Evolutionary conservation across 2,329 filamentous ascomycete species (phyloP).

Genomic region (Fusarium papillatum): DNA sequence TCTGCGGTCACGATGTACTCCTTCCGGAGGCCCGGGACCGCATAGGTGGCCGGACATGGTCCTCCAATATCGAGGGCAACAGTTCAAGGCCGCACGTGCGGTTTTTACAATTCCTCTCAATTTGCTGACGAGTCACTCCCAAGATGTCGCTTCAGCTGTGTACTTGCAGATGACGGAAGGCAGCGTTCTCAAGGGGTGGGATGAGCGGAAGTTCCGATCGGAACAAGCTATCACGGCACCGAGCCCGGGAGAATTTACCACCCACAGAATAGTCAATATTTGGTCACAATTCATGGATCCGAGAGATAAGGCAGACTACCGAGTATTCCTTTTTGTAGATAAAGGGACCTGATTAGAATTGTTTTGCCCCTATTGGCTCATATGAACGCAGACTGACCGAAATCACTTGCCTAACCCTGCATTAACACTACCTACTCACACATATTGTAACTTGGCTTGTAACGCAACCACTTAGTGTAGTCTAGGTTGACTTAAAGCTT

Average conservation of each 20-base stretch:
- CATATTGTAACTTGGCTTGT: neutral
- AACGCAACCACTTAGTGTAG: neutral
- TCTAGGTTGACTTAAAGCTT: neutral
- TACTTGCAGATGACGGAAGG: too few species aligned
- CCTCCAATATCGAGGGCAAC: constrained; percentile 1
- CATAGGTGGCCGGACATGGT: constrained; percentile 2
- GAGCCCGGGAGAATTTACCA: neutral
- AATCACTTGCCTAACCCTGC: neutral
- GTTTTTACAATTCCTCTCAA: constrained; percentile 4
- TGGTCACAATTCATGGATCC: too few species aligned
- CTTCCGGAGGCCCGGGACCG: constrained; percentile 2
- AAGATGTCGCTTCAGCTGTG: too few species aligned
- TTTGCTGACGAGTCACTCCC: neutral
- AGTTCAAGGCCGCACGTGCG: neutral
- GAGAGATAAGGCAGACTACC: neutral
- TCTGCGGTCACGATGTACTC: neutral
- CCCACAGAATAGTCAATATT: neutral
- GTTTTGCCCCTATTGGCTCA: neutral
- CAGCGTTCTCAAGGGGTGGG: neutral
- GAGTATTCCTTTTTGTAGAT: neutral
- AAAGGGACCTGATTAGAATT: neutral
- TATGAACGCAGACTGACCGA: neutral
- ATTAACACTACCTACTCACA: neutral
- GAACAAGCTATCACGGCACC: neutral
- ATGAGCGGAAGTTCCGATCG: neutral